Percentiles rank a stretch among this genome's conserved stretches.
Conservation (phyloP, 495 filamentous ascomycete species). For the Rhypophila decipiens region DNA sequence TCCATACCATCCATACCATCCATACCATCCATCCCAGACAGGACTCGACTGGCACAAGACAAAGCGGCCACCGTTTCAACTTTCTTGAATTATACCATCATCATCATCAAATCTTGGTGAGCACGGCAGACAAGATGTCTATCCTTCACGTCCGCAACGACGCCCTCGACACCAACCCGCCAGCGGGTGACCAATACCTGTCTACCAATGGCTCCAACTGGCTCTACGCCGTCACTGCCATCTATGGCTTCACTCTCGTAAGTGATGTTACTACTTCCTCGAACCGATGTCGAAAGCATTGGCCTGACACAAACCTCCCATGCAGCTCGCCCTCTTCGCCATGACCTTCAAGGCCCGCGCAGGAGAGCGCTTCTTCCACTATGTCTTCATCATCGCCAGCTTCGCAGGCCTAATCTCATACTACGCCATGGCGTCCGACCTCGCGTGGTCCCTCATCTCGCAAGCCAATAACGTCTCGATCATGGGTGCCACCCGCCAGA, state of each 20-base stretch:
- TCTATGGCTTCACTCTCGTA: constrained; percentile 36
- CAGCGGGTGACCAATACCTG: constrained; percentile 30
- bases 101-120: background rate
- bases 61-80: background rate
- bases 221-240: constrained; percentile 38
- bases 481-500: constrained; percentile 30
- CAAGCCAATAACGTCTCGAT: constrained; percentile 25
- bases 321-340: constrained; percentile 26
- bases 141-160: constrained; percentile 27
- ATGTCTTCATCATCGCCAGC: constrained; percentile 43
- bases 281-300: too few species aligned
- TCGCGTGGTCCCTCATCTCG: constrained; percentile 28
- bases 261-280: background rate
- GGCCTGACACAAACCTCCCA: background rate
- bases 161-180: constrained; percentile 39
- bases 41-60: background rate
- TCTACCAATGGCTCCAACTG: constrained; percentile 41
- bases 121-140: constrained; percentile 7
- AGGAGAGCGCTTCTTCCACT: constrained; percentile 49
- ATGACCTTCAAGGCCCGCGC: constrained; percentile 32
- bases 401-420: constrained; percentile 41
- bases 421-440: constrained; percentile 39
- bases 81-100: background rate
- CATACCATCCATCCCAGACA: background rate
- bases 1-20: background rate